Base-by-base conservation (phyloP, 768 basidiomycete species). In the Neoboletus subvelutipes region DNA sequence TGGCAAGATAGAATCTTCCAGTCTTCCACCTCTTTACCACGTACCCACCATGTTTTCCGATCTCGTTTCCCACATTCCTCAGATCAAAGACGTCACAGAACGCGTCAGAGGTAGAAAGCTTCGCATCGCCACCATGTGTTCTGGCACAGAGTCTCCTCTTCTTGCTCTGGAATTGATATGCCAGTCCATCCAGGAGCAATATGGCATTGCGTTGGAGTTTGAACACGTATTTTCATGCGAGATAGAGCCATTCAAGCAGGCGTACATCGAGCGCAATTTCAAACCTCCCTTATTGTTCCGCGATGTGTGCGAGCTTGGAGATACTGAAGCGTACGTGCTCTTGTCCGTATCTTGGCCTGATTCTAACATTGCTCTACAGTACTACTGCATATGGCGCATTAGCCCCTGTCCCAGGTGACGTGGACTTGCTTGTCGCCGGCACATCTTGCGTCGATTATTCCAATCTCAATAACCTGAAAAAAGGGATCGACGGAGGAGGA, bases 381-480 rank as follows among this genome's bases (percentile, higher is more conserved):
- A 86, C 92, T 55, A 98, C 94, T 0, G 95, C 94, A 0, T 98
- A 98, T 69, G 95, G 95, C 4, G 84, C 92, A 13, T 75, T 89
- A 36, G 91, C 83, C 4, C 78, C 84, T 33, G 94, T 98, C 4
- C 95, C 95, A 0, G 93, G 92, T 13, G 85, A 95, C 60, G 91
- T 92, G 29, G 94, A 97, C 70, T 77, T 97, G 53, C 80, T 96
- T 29, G 82, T 98, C 56, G 95, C 95, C 3, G 95, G 95, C 31
- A 98, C 95, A 1, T 96, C 94, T 22, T 98, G 95, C 59, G 94
- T 97, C 61, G 95, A 97, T 68, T 97, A 96, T 64, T 97, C 95
- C n/a, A 92, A 88, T 66, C 81, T 98, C 56, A 98, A 98, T 71
- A 94, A 89, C 63, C 83, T 91, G 67, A 92, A 92, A 70, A 92